Conservation (phyloP, 202 grass and related monocot genomes). For the Zizania palustris region DNA sequence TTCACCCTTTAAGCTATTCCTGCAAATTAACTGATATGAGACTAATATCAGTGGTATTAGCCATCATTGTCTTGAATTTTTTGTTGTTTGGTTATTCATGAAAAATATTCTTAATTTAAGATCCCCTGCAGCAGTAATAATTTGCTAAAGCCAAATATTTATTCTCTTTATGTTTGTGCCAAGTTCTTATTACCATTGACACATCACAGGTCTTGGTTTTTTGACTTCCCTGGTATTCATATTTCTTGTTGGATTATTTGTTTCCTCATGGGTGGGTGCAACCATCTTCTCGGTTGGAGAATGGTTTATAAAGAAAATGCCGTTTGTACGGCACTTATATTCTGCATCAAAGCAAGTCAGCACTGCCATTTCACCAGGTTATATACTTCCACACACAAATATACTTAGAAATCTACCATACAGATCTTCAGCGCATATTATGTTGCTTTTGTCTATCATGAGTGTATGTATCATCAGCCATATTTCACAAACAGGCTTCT, state of each 20-base stretch:
- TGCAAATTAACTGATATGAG: neutral
- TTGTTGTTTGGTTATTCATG: neutral
- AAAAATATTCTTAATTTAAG: conserved; percentile 14
- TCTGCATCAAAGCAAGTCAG: conserved; percentile 99
- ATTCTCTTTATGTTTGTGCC: conserved; percentile 12
- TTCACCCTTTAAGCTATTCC: neutral
- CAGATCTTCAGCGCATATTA: neutral
- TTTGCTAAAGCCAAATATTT: neutral
- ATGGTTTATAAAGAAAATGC: conserved; percentile 99
- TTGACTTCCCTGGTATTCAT: conserved; percentile 95
- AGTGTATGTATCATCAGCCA: neutral
- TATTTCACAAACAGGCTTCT: conserved; percentile 16
- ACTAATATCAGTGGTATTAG: neutral
- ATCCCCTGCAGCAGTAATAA: neutral
- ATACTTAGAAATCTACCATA: neutral
- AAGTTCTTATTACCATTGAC: conserved; percentile 24
- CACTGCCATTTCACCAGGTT: conserved; percentile 99
- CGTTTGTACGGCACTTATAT: conserved; percentile 97
- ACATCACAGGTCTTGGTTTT: conserved; percentile 91
- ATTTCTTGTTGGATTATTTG: conserved; percentile 98
- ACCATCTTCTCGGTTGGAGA: conserved; percentile 97
- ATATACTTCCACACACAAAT: conserved; percentile 5
- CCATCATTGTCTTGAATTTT: neutral
- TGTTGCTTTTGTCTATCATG: neutral
- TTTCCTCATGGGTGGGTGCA: conserved; percentile 95